Evolutionary conservation across 805 yeast species (phyloP).

Genomic region (Kodamaea fukazawae): DNA sequence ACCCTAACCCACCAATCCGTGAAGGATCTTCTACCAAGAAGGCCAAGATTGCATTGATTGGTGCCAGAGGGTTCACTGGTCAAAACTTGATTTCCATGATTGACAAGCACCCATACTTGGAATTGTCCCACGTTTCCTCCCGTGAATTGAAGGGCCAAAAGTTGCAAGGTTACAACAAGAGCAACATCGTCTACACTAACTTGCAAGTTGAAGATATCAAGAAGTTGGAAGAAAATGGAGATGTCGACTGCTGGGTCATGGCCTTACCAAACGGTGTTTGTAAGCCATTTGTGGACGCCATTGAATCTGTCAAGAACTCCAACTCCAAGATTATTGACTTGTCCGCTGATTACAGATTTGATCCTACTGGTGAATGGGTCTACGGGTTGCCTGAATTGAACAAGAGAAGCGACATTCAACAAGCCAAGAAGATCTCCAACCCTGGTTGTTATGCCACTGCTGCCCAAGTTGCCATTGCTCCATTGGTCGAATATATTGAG

Average conservation of each 20-base stretch:
- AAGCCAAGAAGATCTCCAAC: constrained; percentile 81
- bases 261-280: constrained; percentile 98
- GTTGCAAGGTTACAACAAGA: constrained; percentile 82
- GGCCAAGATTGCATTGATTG: constrained; percentile 86
- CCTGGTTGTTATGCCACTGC: constrained; percentile 99
- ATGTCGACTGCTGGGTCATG: constrained; percentile 97
- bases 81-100: constrained; percentile 86
- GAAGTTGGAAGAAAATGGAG: constrained; percentile 67
- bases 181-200: constrained; percentile 76
- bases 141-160: constrained; percentile 89
- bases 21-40: constrained; percentile 59
- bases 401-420: constrained; percentile 60
- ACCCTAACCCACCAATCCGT: constrained; percentile 71
- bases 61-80: constrained; percentile 98
- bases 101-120: constrained; percentile 83
- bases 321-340: constrained; percentile 83
- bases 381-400: constrained; percentile 95
- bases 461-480: constrained; percentile 85
- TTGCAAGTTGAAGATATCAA: constrained; percentile 84
- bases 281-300: constrained; percentile 79
- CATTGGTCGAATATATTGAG: constrained; percentile 62
- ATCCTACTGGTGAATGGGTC: constrained; percentile 80
- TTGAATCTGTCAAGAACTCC: constrained; percentile 61
- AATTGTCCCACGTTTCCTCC: constrained; percentile 89
- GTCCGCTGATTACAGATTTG: constrained; percentile 96